phyloP scores from a whole-genome alignment of 352 stramenopile genomes.

The Phytophthora citrophthora region DNA sequence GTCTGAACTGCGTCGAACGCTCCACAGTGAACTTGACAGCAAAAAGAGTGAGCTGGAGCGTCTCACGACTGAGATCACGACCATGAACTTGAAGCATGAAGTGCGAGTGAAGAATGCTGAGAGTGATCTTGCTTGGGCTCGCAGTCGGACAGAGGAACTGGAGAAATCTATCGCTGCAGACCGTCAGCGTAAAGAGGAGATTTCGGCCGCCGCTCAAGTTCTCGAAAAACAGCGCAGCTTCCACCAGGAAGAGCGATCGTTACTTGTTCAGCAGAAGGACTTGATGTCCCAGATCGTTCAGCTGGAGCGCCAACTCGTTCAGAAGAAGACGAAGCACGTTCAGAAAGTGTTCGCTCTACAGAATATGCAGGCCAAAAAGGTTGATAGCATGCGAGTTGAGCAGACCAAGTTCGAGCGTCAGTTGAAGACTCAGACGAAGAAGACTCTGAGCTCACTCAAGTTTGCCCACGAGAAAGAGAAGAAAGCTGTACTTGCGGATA shows the following conservation, averaged over 20 bases:
- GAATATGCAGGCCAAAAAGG: conserved; percentile 40
- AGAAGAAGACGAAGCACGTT: conserved; percentile 68
- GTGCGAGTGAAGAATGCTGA: conserved; percentile 56
- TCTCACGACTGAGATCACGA: conserved; percentile 49
- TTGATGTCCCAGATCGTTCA: conserved; percentile 63
- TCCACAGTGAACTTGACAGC: conserved; percentile 53
- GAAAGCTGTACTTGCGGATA: conserved; percentile 32
- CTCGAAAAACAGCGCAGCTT: conserved; percentile 58
- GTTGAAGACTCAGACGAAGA: conserved; percentile 65
- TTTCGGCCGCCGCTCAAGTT: conserved; percentile 42
- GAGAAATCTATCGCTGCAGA: conserved; percentile 44
- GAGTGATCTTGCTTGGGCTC: conserved; percentile 60
- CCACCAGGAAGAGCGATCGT: conserved; percentile 57
- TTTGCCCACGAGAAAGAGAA: conserved; percentile 62
- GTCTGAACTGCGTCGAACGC: conserved; percentile 47
- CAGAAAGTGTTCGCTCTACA: conserved; percentile 61
- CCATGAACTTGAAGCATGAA: conserved; percentile 69
- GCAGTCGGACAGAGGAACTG: conserved; percentile 53
- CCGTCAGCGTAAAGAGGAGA: conserved; percentile 36
- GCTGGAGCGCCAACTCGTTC: conserved; percentile 58
- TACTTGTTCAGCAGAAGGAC: conserved; percentile 64
- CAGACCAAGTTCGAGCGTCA: conserved; percentile 59
- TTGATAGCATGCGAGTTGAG: conserved; percentile 44
- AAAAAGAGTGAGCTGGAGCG: conserved; percentile 58
- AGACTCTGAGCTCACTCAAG: conserved; percentile 50